Percentiles rank a stretch among this genome's conserved stretches.
Conservation (phyloP, 306 rosid species). For the Canavalia gladiata region DNA sequence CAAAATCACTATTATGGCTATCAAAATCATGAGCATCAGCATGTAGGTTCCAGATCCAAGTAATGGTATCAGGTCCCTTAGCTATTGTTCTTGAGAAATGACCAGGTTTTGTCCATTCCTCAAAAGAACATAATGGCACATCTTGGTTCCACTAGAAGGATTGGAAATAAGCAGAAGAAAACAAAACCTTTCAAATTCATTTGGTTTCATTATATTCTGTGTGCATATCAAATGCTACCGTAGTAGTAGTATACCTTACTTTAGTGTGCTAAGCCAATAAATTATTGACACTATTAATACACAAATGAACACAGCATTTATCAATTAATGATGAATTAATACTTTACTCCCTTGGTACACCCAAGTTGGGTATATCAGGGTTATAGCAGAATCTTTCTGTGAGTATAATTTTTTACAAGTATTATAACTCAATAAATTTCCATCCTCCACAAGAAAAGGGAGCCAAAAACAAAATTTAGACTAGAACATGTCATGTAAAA, state of each 20-base stretch:
- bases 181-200: slow-evolving; percentile 9
- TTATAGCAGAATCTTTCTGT: background rate
- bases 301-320: too few relatives aligned
- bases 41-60: too few relatives aligned
- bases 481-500: background rate
- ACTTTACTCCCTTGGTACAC: background rate
- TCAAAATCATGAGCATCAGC: too few relatives aligned
- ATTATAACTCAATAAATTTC: background rate
- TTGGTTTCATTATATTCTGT: background rate
- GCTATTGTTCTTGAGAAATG: too few relatives aligned
- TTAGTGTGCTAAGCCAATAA: background rate
- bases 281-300: background rate
- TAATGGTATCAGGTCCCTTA: too few relatives aligned
- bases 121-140: background rate
- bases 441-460: background rate
- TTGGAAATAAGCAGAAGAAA: background rate
- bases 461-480: background rate
- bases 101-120: too few relatives aligned
- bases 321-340: background rate
- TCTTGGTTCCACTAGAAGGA: background rate
- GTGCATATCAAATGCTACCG: background rate
- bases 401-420: background rate
- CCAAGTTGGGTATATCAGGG: background rate
- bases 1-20: too few relatives aligned
- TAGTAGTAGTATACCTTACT: background rate